These are phyloP conservation scores for Suhomyces pyralidae DNA, from an alignment of 805 yeast genomes.

Conservation along the genomic window DNA sequence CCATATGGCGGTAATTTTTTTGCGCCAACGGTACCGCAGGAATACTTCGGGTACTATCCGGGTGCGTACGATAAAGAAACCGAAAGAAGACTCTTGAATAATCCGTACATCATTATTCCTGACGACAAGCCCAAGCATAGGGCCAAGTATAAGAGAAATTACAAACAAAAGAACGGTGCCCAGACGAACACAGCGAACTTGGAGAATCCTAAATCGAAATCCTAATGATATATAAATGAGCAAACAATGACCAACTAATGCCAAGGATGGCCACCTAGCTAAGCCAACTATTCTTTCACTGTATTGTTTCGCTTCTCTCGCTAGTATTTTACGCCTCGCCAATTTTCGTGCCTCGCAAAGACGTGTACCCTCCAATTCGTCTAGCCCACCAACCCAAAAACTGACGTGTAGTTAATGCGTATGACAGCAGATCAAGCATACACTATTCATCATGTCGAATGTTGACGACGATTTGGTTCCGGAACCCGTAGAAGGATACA, in stretches of 20 bases:
- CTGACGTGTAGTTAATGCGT: not conserved
- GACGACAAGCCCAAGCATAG: constrained; percentile 12
- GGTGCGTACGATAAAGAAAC: constrained; percentile 24
- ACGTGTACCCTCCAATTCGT: not conserved
- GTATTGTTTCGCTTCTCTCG: not conserved
- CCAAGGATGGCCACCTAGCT: not conserved
- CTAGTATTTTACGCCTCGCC: too few species aligned
- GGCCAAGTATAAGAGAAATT: constrained; percentile 1
- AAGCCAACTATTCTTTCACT: not conserved
- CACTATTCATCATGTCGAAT: constrained; percentile 17
- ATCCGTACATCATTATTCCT: constrained; percentile 28
- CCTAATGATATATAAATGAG: not conserved
- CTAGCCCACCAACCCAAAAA: not conserved
- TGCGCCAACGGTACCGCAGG: constrained; percentile 2
- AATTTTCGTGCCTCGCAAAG: not conserved
- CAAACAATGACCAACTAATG: not conserved
- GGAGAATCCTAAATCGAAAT: not conserved
- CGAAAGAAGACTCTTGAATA: constrained; percentile 24
- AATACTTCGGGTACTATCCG: constrained; percentile 4
- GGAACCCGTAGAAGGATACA: constrained; percentile 62
- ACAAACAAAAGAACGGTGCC: not conserved
- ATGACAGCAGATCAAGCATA: not conserved
- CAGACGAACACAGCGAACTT: not conserved
- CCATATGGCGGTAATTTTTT: not conserved
- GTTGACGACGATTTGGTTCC: constrained; percentile 57